These are phyloP conservation scores for Kazachstania bromeliacearum DNA, from an alignment of 805 yeast species.

Conservation along the genomic window DNA sequence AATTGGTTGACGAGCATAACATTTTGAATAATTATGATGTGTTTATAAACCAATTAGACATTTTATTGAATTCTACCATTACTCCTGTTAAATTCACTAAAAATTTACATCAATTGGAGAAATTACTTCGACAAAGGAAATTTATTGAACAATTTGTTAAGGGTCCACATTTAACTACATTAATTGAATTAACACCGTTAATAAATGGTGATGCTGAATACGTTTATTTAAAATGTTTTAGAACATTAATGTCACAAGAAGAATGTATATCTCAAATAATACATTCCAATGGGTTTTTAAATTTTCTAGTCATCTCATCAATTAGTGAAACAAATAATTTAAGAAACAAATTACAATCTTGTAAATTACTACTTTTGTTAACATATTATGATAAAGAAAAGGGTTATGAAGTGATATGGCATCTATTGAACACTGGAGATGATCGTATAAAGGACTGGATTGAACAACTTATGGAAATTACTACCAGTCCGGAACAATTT, in stretches of 20 bases:
- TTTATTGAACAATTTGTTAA: background rate
- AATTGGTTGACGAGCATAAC: background rate
- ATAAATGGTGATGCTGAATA: slow-evolving; percentile 6
- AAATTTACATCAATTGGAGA: slow-evolving; percentile 20
- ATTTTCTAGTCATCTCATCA: slow-evolving; percentile 13
- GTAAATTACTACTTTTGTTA: slow-evolving; percentile 19
- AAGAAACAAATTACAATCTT: slow-evolving; percentile 14
- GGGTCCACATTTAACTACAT: too few relatives aligned
- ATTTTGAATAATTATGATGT: too few relatives aligned
- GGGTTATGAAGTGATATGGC: slow-evolving; percentile 19
- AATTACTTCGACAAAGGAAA: slow-evolving; percentile 15
- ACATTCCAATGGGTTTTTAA: slow-evolving; percentile 8
- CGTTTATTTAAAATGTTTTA: slow-evolving; percentile 23
- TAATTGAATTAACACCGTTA: background rate
- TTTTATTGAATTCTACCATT: too few relatives aligned
- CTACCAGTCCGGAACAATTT: slow-evolving; percentile 5
- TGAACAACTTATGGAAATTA: slow-evolving; percentile 2
- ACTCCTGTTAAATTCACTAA: slow-evolving; percentile 1
- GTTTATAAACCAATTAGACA: too few relatives aligned
- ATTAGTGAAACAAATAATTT: slow-evolving; percentile 9
- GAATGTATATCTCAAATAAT: slow-evolving; percentile 12
- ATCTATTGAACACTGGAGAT: slow-evolving; percentile 5
- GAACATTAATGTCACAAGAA: slow-evolving; percentile 17
- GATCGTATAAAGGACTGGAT: too few relatives aligned
- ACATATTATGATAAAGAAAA: slow-evolving; percentile 21